A percentile compares a stretch with the other conserved stretches of the same genome.
phyloP scores from a whole-genome alignment of 345 rosid genomes.

The Salix viminalis region DNA sequence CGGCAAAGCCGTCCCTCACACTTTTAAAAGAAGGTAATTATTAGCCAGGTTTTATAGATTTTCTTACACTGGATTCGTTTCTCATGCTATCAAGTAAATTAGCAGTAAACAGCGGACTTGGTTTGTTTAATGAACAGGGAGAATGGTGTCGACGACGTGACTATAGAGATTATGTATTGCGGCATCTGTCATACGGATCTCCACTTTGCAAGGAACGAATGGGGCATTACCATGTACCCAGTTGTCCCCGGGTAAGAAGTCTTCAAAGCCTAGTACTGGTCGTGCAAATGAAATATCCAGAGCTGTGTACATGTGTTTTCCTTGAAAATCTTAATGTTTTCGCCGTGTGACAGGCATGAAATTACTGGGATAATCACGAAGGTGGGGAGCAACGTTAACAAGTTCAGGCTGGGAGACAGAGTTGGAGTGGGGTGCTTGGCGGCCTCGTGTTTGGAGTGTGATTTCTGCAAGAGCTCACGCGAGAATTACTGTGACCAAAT shows the following conservation, averaged over 20 bases:
- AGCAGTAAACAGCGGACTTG: too few relatives aligned
- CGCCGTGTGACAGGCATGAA: constrained; percentile 41
- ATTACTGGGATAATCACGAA: constrained; percentile 44
- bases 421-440: constrained; percentile 66
- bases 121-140: constrained; percentile 37
- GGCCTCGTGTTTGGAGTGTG: constrained; percentile 52
- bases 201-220: constrained; percentile 56
- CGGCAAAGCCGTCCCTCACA: constrained; percentile 45
- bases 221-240: constrained; percentile 83
- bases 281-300: background rate
- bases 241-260: constrained; percentile 65
- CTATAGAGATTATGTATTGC: constrained; percentile 61
- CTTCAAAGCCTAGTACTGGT: background rate
- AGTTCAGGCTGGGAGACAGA: constrained; percentile 46
- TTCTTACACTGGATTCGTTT: too few relatives aligned
- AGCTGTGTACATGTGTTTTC: background rate
- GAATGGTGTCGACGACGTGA: constrained; percentile 64
- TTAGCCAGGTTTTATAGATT: too few relatives aligned
- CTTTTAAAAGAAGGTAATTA: constrained; percentile 47
- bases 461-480: constrained; percentile 39
- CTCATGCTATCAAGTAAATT: too few relatives aligned
- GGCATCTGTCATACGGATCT: constrained; percentile 85
- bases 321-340: background rate
- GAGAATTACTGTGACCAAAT: constrained; percentile 57
- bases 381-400: constrained; percentile 41